These are phyloP conservation scores for Pinus albicaulis DNA, from an alignment of 75 land plant species.

Conservation along the genomic window DNA sequence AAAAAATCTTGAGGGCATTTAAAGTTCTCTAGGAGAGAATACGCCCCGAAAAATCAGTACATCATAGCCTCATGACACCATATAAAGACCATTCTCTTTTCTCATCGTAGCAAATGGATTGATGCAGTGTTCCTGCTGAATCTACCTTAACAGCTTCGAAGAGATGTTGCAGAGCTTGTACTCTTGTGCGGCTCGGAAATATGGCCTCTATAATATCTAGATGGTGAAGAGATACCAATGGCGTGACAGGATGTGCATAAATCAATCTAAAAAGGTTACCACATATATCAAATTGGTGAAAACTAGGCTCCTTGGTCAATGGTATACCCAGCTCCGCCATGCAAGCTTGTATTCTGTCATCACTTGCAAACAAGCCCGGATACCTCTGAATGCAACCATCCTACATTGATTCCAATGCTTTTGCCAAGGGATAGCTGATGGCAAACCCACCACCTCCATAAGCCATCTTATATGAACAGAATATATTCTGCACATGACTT, in stretches of 20 bases:
- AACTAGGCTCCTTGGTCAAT: constrained; percentile 42
- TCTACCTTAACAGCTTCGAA: constrained; percentile 36
- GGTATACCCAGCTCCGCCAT: constrained; percentile 56
- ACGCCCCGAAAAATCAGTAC: constrained; percentile 52
- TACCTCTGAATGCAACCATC: constrained; percentile 40
- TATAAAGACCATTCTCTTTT: constrained; percentile 59
- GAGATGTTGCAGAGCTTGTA: constrained; percentile 36
- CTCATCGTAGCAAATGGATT: constrained; percentile 66
- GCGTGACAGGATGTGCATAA: constrained; percentile 59
- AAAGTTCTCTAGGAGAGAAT: constrained; percentile 60
- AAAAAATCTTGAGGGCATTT: constrained; percentile 57
- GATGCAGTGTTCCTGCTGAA: constrained; percentile 52
- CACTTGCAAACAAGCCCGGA: constrained; percentile 40
- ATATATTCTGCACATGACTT: constrained; percentile 34
- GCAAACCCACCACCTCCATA: constrained; percentile 48
- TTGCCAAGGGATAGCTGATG: constrained; percentile 37
- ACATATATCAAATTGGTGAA: constrained; percentile 57
- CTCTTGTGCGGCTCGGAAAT: constrained; percentile 45
- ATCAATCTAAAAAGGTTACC: constrained; percentile 52
- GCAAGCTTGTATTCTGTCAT: constrained; percentile 56
- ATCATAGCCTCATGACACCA: constrained; percentile 63
- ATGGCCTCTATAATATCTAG: constrained; percentile 53
- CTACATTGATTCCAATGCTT: constrained; percentile 34
- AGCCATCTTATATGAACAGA: constrained; percentile 33
- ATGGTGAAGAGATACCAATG: constrained; percentile 62